Conservation (phyloP, 192 early-diverging fungal species). For the Podochytrium sp. region DNA sequence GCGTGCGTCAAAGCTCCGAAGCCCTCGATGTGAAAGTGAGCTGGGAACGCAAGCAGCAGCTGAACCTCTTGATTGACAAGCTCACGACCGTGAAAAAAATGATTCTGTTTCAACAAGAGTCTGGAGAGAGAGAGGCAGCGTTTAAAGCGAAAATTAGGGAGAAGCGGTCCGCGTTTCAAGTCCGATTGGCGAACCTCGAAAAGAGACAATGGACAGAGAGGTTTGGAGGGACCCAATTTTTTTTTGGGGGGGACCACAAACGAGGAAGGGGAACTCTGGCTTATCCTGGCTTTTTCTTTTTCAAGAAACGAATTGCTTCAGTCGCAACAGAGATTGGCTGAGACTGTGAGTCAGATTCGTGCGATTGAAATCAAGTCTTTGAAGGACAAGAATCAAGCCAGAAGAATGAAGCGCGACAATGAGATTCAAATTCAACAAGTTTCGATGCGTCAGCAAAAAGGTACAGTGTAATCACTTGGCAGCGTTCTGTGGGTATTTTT, state of each 20-base stretch:
- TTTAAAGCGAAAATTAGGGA: constrained; percentile 8
- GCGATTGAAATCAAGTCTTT: constrained; percentile 19
- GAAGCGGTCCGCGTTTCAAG: constrained; percentile 22
- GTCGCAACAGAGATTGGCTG: constrained; percentile 18
- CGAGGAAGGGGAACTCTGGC: too few relatives aligned
- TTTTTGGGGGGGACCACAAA: too few relatives aligned
- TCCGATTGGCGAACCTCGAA: constrained; percentile 13
- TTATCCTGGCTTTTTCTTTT: neutral
- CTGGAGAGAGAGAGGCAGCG: neutral
- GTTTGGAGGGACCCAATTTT: too few relatives aligned
- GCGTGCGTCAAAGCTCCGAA: constrained; percentile 10
- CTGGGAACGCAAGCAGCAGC: constrained; percentile 28
- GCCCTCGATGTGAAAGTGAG: constrained; percentile 19
- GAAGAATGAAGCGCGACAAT: constrained; percentile 25
- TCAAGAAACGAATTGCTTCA: constrained; percentile 17
- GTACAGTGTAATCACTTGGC: neutral
- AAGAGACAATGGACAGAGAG: constrained; percentile 15
- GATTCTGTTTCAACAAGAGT: constrained; percentile 28
- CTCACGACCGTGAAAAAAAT: constrained; percentile 23
- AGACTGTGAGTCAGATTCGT: constrained; percentile 24
- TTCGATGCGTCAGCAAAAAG: constrained; percentile 32
- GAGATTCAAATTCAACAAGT: constrained; percentile 26
- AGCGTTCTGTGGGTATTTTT: neutral
- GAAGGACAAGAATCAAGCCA: constrained; percentile 26
- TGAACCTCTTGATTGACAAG: constrained; percentile 28